Percentiles rank a stretch among this genome's conserved stretches.
Conservation (phyloP, 371 early-diverging fungal genomes). For the Mortierella sp. region DNA sequence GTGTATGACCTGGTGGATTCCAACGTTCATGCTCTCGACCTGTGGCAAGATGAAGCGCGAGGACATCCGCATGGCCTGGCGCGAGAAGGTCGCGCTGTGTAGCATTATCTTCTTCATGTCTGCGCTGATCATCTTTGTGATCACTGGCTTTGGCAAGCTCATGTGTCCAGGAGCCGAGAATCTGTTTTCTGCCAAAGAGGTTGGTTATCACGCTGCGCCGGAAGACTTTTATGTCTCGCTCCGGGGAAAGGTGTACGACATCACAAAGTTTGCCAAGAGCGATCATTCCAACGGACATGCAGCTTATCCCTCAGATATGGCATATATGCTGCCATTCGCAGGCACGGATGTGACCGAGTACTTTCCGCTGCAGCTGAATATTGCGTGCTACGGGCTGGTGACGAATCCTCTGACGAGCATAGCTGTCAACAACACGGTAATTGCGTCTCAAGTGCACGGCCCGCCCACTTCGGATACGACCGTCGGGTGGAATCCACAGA, state of each 20-base stretch:
- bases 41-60: slow-evolving; percentile 85
- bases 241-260: slow-evolving; percentile 85
- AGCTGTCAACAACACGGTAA: slow-evolving; percentile 32
- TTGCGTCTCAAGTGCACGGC: slow-evolving; percentile 32
- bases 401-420: slow-evolving; percentile 32
- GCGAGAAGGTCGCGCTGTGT: slow-evolving; percentile 90
- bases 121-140: slow-evolving; percentile 64
- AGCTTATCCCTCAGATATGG: slow-evolving; percentile 60
- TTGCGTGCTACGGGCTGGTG: slow-evolving; percentile 67
- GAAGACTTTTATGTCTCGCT: slow-evolving; percentile 67
- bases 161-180: slow-evolving; percentile 68
- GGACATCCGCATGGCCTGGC: slow-evolving; percentile 94
- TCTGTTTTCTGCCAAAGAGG: slow-evolving; percentile 60
- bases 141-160: slow-evolving; percentile 64
- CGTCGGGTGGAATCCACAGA: slow-evolving; percentile 31
- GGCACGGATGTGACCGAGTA: slow-evolving; percentile 77
- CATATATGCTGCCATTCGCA: slow-evolving; percentile 69
- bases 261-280: slow-evolving; percentile 71
- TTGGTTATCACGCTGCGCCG: slow-evolving; percentile 60
- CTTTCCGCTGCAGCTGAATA: slow-evolving; percentile 78
- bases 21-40: slow-evolving; percentile 64
- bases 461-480: slow-evolving; percentile 48
- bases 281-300: slow-evolving; percentile 61
- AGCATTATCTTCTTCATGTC: slow-evolving; percentile 72
- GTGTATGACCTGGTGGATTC: slow-evolving; percentile 83